Conservation (phyloP, 257 asterid genomes). For the Solanum pennellii region DNA sequence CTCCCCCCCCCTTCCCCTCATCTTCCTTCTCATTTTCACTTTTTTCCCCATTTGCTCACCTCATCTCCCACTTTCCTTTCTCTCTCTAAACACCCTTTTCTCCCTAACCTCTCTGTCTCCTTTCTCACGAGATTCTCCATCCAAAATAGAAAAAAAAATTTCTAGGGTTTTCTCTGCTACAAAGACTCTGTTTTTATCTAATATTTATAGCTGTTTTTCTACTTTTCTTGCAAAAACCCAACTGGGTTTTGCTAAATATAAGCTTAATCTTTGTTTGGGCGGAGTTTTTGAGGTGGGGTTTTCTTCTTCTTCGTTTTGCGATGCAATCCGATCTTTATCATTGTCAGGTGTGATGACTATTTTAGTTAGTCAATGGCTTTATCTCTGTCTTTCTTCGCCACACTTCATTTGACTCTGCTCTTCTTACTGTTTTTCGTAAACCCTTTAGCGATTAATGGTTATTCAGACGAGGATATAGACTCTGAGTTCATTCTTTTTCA, state of each 20-base stretch:
- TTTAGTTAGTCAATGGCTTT: slow-evolving; percentile 35
- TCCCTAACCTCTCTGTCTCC: background rate
- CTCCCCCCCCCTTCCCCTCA: background rate
- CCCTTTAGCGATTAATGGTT: slow-evolving; percentile 23
- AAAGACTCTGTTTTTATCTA: background rate
- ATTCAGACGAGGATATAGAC: slow-evolving; percentile 27
- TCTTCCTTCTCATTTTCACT: background rate
- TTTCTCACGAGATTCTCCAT: background rate
- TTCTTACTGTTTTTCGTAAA: slow-evolving; percentile 7
- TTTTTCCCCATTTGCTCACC: slow-evolving; percentile 1
- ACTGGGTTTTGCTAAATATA: background rate
- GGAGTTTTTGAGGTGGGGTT: slow-evolving; percentile 7
- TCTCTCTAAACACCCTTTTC: background rate
- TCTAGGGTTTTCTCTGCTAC: background rate
- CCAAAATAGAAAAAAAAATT: background rate
- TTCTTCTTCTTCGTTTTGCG: slow-evolving; percentile 1
- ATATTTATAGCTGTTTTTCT: background rate
- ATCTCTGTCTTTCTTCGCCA: background rate
- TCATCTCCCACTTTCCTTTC: background rate
- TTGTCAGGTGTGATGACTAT: slow-evolving; percentile 51
- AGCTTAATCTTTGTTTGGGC: background rate
- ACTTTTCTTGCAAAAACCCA: background rate
- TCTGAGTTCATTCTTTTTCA: slow-evolving; percentile 49
- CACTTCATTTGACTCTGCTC: background rate
- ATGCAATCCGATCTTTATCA: slow-evolving; percentile 26